A percentile compares a stretch with the other conserved stretches of the same genome.
Conservation (phyloP, 2,329 filamentous ascomycete genomes). For the Claviceps africana region DNA sequence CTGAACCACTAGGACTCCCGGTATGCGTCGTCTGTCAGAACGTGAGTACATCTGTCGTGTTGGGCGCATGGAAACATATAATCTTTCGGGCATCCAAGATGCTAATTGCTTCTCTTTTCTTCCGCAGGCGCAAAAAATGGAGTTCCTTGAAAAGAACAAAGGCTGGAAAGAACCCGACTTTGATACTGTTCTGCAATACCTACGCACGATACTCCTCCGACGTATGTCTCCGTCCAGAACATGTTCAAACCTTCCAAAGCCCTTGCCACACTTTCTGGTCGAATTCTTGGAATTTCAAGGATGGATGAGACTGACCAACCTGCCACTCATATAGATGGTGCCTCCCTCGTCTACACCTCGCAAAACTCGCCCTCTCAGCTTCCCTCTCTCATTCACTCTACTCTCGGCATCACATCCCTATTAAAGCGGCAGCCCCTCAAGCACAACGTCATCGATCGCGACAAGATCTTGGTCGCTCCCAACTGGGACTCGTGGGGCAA, state of each 20-base stretch:
- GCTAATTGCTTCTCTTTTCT: not conserved
- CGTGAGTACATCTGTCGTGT: conserved; percentile 32
- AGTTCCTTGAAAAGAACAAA: conserved; percentile 74
- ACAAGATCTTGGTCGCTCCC: conserved; percentile 85
- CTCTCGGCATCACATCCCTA: conserved; percentile 71
- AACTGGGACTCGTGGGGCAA: conserved; percentile 99
- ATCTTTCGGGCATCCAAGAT: not conserved
- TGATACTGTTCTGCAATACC: conserved; percentile 84
- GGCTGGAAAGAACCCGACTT: conserved; percentile 95
- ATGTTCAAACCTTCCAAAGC: not conserved
- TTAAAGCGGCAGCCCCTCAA: conserved; percentile 67
- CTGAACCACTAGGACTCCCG: conserved; percentile 73
- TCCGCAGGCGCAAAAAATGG: conserved; percentile 68
- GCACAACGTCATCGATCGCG: conserved; percentile 83
- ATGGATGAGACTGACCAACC: conserved; percentile 4
- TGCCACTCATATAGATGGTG: conserved; percentile 45
- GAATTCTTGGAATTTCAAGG: not conserved
- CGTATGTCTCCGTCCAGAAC: conserved; percentile 35
- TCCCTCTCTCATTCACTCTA: conserved; percentile 69
- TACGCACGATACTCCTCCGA: conserved; percentile 79
- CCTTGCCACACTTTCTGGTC: not conserved
- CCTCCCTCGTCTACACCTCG: conserved; percentile 73
- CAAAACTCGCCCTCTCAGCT: conserved; percentile 64
- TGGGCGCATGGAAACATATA: not conserved
- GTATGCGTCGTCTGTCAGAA: conserved; percentile 95